Evolutionary conservation across 371 early-diverging fungal genomes (phyloP).

Genomic region (Nematocida sp.): DNA sequence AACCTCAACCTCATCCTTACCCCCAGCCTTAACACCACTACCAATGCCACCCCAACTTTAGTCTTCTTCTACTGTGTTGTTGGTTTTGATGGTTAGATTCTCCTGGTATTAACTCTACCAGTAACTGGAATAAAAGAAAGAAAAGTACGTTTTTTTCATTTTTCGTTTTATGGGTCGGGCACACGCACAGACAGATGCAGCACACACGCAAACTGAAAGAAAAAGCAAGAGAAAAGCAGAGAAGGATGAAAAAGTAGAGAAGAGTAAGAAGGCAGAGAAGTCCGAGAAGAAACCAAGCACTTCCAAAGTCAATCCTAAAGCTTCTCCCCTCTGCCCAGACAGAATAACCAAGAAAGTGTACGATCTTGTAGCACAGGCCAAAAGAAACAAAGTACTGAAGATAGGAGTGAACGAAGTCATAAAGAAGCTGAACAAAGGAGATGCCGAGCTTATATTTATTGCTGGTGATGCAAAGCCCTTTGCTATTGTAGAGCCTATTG

Average conservation of each 20-base stretch:
- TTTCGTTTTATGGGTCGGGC: no score
- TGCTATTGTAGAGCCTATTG: conserved; percentile 87
- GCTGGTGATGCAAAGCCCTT: conserved; percentile 92
- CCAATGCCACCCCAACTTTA: no score
- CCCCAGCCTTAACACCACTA: background rate
- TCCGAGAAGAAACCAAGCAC: background rate
- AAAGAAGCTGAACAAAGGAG: conserved; percentile 96
- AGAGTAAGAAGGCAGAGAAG: conserved; percentile 1
- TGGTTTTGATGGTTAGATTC: no score
- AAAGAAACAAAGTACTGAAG: conserved; percentile 92
- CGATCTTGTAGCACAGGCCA: conserved; percentile 85
- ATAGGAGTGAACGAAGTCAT: conserved; percentile 99
- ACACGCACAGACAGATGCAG: no score
- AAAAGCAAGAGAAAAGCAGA: conserved; percentile 18
- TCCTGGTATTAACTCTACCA: no score
- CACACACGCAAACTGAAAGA: background rate
- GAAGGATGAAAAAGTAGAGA: conserved; percentile 1
- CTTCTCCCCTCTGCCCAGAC: conserved; percentile 66
- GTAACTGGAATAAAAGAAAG: background rate
- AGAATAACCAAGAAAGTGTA: conserved; percentile 80
- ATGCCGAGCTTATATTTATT: conserved; percentile 92
- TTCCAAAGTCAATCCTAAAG: conserved; percentile 18
- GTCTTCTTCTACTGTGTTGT: no score
- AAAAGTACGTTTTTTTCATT: background rate
- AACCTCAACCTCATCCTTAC: background rate